Percentiles rank a stretch among this genome's conserved stretches.
Conservation (phyloP, 2,329 filamentous ascomycete species). For the Beauveria sp. region DNA sequence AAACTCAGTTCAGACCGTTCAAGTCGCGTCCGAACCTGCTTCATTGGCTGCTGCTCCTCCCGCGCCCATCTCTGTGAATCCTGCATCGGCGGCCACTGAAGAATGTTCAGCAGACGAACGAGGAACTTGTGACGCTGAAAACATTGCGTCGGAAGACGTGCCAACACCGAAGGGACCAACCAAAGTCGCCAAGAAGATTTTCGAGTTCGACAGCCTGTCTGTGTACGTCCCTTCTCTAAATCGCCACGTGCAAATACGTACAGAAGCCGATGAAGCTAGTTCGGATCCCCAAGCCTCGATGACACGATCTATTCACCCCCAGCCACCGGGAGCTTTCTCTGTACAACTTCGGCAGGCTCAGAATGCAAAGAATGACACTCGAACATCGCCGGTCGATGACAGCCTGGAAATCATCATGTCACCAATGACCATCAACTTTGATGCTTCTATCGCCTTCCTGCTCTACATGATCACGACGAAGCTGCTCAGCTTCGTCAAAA, state of each 20-base stretch:
- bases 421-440: conserved; percentile 45
- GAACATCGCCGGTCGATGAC: conserved; percentile 18
- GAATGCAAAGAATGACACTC: neutral
- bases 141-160: conserved; percentile 30
- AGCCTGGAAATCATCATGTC: conserved; percentile 44
- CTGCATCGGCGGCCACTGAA: neutral
- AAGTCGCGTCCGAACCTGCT: conserved; percentile 11
- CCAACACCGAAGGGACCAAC: conserved; percentile 46
- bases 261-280: conserved; percentile 21
- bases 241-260: conserved; percentile 32
- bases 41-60: conserved; percentile 6
- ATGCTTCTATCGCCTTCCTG: conserved; percentile 49
- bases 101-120: neutral
- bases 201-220: conserved; percentile 43
- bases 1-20: conserved; percentile 18
- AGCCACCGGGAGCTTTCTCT: conserved; percentile 57
- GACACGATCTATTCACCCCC: conserved; percentile 35
- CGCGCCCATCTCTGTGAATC: neutral
- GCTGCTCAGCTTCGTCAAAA: conserved; percentile 38
- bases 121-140: neutral
- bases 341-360: conserved; percentile 24
- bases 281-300: conserved; percentile 25
- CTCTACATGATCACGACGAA: conserved; percentile 43
- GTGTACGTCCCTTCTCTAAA: conserved; percentile 47
- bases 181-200: conserved; percentile 47